phyloP scores from a whole-genome alignment of 371 early-diverging fungal genomes.

The Lichtheimia hyalospora region DNA sequence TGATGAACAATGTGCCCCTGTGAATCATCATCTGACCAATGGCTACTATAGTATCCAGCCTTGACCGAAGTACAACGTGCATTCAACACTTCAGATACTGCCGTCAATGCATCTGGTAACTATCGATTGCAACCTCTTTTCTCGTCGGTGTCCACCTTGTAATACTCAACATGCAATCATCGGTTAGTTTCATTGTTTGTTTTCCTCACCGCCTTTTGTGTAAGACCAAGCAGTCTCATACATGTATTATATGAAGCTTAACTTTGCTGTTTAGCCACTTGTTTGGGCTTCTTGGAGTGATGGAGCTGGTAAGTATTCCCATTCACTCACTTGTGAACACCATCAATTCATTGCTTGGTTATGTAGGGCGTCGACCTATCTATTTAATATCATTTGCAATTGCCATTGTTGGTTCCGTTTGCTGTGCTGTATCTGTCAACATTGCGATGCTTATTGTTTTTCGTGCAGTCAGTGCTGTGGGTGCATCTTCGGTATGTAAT shows the following conservation, averaged over 20 bases:
- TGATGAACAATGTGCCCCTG: neutral
- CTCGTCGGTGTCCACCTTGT: neutral
- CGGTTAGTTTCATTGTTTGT: constrained; percentile 23
- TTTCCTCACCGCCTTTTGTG: constrained; percentile 23
- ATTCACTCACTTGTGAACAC: too few species aligned
- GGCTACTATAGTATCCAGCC: constrained; percentile 20
- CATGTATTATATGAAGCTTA: neutral
- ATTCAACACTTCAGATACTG: constrained; percentile 22
- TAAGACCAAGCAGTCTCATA: neutral
- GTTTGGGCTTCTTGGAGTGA: constrained; percentile 32
- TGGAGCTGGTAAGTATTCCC: constrained; percentile 14
- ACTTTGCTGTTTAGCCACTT: constrained; percentile 19
- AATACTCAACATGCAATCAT: neutral
- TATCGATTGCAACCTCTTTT: neutral
- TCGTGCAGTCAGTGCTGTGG: constrained; percentile 23
- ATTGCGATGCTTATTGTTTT: constrained; percentile 28
- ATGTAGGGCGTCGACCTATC: constrained; percentile 20
- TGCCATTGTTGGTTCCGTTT: constrained; percentile 20
- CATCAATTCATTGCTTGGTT: neutral
- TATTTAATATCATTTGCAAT: constrained; percentile 23
- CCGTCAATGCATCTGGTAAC: constrained; percentile 30
- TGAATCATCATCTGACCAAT: neutral
- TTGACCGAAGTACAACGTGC: constrained; percentile 18
- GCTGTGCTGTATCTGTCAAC: constrained; percentile 26
- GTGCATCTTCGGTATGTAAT: constrained; percentile 17